A percentile compares a stretch with the other conserved stretches of the same genome.
phyloP scores from a whole-genome alignment of 345 rosid species.

The Hibiscus tridactylites region DNA sequence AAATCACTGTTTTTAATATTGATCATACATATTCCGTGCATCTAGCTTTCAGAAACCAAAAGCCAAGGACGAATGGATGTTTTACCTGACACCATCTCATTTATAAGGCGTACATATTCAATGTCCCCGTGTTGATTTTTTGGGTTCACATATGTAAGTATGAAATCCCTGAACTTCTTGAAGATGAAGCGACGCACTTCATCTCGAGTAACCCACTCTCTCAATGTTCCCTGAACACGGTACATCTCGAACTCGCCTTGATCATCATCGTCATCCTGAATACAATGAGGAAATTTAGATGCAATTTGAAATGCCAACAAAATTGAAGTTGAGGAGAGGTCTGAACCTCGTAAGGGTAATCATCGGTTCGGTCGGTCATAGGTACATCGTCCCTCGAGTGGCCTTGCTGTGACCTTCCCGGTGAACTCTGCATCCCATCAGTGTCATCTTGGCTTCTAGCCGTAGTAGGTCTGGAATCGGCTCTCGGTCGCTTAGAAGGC shows the following conservation, averaged over 20 bases:
- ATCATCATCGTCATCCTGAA: conserved; percentile 71
- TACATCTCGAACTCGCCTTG: conserved; percentile 90
- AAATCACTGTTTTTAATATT: not conserved
- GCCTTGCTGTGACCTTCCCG: not conserved
- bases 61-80: not conserved
- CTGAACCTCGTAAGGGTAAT: not conserved
- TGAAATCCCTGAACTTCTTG: conserved; percentile 78
- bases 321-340: too few species aligned
- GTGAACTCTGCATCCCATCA: not conserved
- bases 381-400: not conserved
- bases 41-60: not conserved
- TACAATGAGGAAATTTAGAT: not conserved
- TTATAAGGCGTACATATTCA: conserved; percentile 74
- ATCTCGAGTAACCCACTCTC: conserved; percentile 98
- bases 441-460: not conserved
- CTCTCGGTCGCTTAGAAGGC: not conserved
- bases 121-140: conserved; percentile 59
- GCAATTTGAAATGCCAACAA: not conserved
- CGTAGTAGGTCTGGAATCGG: not conserved
- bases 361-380: not conserved
- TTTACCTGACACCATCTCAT: conserved; percentile 88
- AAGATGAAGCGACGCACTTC: conserved; percentile 93
- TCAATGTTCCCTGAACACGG: conserved; percentile 76
- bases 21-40: not conserved
- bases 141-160: conserved; percentile 66